Conservation (phyloP, 495 filamentous ascomycete genomes). For the Penicillium odoratum region DNA sequence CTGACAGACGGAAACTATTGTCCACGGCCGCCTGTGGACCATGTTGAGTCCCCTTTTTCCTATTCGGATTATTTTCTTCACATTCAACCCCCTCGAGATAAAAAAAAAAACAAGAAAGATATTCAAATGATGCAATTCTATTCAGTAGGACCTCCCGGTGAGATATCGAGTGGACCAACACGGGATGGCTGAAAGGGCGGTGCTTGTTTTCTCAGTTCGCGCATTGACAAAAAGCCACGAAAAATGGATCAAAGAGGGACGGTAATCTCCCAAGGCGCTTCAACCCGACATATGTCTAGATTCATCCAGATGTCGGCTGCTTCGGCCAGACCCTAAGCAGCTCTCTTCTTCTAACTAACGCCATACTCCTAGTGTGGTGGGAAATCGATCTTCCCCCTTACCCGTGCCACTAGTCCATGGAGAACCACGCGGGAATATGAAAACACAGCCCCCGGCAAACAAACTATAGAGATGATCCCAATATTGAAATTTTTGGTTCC, state of each 20-base stretch:
- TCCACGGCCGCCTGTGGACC: neutral
- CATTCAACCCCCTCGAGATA: no score
- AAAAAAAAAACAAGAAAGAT: neutral
- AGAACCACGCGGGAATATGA: slow-evolving; percentile 1
- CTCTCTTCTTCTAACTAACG: neutral
- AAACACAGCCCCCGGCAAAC: slow-evolving; percentile 4
- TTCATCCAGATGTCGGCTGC: neutral
- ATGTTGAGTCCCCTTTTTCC: neutral
- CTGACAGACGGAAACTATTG: no score
- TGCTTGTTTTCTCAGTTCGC: slow-evolving; percentile 16
- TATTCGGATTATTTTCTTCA: no score
- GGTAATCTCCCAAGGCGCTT: slow-evolving; percentile 5
- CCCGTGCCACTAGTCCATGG: slow-evolving; percentile 1
- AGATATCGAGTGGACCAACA: slow-evolving; percentile 25
- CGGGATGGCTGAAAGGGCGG: slow-evolving; percentile 24
- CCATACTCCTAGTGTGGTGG: neutral
- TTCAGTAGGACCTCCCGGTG: slow-evolving; percentile 19
- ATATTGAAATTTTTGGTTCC: slow-evolving; percentile 4
- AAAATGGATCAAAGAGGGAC: neutral
- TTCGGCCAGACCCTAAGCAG: slow-evolving; percentile 6
- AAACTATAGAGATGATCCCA: slow-evolving; percentile 6
- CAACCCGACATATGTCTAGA: slow-evolving; percentile 5
- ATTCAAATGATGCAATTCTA: slow-evolving; percentile 12
- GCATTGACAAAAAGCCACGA: slow-evolving; percentile 8
- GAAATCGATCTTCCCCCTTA: slow-evolving; percentile 3